Evolutionary conservation across 139 green algal genomes (phyloP).

Genomic region (Micromonas commoda): DNA sequence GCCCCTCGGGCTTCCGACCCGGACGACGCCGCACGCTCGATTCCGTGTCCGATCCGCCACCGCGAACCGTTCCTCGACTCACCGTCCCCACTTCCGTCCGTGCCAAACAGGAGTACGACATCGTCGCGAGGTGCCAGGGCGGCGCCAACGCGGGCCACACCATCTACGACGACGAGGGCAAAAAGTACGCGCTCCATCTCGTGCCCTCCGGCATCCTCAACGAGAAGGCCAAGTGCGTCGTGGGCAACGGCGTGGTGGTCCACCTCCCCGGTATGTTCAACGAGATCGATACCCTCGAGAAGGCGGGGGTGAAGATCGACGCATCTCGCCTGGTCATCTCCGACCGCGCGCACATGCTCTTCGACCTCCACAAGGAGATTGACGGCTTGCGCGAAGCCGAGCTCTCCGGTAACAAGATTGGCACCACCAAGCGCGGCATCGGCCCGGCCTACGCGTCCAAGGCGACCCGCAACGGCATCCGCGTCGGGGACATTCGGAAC

Average conservation of each 20-base stretch:
- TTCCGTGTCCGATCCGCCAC: too few relatives aligned
- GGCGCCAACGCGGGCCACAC: constrained; percentile 98
- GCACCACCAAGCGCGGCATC: constrained; percentile 97
- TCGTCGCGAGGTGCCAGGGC: constrained; percentile 90
- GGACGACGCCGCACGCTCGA: too few relatives aligned
- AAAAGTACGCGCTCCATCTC: constrained; percentile 96
- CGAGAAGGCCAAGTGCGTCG: constrained; percentile 73
- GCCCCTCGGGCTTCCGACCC: too few relatives aligned
- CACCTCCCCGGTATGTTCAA: constrained; percentile 90
- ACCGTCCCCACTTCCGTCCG: too few relatives aligned
- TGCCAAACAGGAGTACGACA: constrained; percentile 71
- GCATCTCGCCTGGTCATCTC: constrained; percentile 37
- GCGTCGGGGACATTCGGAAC: constrained; percentile 77
- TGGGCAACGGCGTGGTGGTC: constrained; percentile 96
- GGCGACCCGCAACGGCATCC: constrained; percentile 80
- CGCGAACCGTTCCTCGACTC: too few relatives aligned
- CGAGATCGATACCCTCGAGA: constrained; percentile 67
- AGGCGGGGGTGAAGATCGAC: constrained; percentile 31
- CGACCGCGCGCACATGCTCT: constrained; percentile 88
- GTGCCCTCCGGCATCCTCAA: constrained; percentile 95
- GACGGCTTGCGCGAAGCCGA: constrained; percentile 89
- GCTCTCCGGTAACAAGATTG: constrained; percentile 84
- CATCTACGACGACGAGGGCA: constrained; percentile 93
- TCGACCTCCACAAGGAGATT: constrained; percentile 92
- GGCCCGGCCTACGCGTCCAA: constrained; percentile 94